Evolutionary conservation across 1,139 yeast genomes (phyloP).

Genomic region (Taiozyma onychis): DNA sequence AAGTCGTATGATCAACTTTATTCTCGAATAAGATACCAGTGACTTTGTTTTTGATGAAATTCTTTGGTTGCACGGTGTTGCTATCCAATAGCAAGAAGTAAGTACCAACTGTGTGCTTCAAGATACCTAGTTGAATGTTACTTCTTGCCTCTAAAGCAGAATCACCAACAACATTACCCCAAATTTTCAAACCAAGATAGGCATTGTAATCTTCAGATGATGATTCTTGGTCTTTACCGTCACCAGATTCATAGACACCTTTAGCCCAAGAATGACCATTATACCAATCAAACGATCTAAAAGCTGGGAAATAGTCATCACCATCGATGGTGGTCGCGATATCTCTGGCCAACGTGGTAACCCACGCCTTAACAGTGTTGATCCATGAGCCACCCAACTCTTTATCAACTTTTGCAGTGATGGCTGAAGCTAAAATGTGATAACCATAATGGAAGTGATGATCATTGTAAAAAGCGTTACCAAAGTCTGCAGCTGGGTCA

Average conservation of each 20-base stretch:
- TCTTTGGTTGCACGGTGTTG: constrained; percentile 44
- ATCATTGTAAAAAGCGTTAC: constrained; percentile 72
- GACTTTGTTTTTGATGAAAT: constrained; percentile 58
- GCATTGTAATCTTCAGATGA: constrained; percentile 74
- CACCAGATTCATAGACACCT: constrained; percentile 68
- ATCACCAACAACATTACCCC: constrained; percentile 60
- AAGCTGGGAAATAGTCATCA: constrained; percentile 64
- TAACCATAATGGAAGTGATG: constrained; percentile 83
- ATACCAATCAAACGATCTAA: constrained; percentile 73
- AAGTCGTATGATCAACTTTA: constrained; percentile 88
- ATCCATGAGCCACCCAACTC: constrained; percentile 48
- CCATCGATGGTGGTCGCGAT: constrained; percentile 58
- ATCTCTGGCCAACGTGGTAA: constrained; percentile 58
- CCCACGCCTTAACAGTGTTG: constrained; percentile 45
- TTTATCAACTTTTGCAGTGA: constrained; percentile 51
- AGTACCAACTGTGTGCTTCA: constrained; percentile 50
- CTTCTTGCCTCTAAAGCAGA: constrained; percentile 48
- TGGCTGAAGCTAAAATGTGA: constrained; percentile 68
- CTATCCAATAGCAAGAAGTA: constrained; percentile 54
- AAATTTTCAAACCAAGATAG: constrained; percentile 62
- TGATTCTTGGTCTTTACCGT: constrained; percentile 77
- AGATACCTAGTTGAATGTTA: constrained; percentile 55
- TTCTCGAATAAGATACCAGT: constrained; percentile 80
- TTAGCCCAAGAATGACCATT: constrained; percentile 81
- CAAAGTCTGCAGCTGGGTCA: constrained; percentile 52